These are phyloP conservation scores for Fusarium torulosum DNA, from an alignment of 2,329 filamentous ascomycete species.

Conservation along the genomic window DNA sequence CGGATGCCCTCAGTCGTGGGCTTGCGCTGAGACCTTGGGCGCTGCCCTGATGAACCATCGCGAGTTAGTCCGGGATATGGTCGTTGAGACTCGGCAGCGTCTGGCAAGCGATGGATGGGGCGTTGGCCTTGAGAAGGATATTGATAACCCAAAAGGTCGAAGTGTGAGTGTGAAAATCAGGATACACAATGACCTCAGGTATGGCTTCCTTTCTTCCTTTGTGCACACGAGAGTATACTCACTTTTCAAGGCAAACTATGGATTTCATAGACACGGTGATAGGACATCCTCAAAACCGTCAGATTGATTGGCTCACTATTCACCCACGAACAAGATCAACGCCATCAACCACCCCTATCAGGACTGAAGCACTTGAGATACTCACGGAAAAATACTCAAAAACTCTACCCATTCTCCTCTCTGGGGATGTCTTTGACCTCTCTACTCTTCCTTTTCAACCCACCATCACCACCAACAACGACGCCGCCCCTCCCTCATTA, in stretches of 20 bases:
- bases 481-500: slow-evolving; percentile 39
- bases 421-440: slow-evolving; percentile 76
- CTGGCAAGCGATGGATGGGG: slow-evolving; percentile 67
- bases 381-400: slow-evolving; percentile 65
- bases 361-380: slow-evolving; percentile 69
- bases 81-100: slow-evolving; percentile 66
- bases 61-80: slow-evolving; percentile 75
- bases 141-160: slow-evolving; percentile 60
- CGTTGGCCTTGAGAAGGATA: slow-evolving; percentile 59
- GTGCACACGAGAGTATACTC: not conserved
- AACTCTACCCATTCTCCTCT: slow-evolving; percentile 73
- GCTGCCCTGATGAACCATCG: slow-evolving; percentile 76
- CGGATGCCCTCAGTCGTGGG: slow-evolving; percentile 80
- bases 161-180: slow-evolving; percentile 79
- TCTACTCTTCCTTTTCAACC: slow-evolving; percentile 60
- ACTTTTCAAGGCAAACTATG: slow-evolving; percentile 61
- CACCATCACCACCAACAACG: slow-evolving; percentile 46
- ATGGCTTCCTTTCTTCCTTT: not conserved
- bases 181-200: slow-evolving; percentile 73
- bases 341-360: slow-evolving; percentile 71
- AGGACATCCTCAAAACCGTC: slow-evolving; percentile 62
- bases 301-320: slow-evolving; percentile 77
- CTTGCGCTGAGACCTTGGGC: slow-evolving; percentile 74
- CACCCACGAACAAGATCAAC: slow-evolving; percentile 74
- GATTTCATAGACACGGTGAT: slow-evolving; percentile 74